These are phyloP conservation scores for Neolentinus lepideus DNA, from an alignment of 1,284 basidiomycete genomes.

Conservation along the genomic window DNA sequence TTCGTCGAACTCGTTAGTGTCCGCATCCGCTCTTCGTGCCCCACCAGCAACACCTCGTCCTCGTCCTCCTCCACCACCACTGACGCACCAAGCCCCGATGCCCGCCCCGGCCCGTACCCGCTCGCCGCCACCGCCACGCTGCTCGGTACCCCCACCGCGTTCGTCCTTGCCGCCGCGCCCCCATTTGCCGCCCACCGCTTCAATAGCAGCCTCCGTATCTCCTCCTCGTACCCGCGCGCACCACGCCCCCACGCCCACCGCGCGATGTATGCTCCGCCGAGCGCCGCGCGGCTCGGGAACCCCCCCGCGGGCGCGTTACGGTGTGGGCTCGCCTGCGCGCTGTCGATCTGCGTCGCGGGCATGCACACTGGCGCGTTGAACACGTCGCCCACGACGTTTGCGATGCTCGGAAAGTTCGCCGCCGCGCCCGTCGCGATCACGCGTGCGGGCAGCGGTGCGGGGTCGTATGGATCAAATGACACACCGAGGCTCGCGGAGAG, in stretches of 20 bases:
- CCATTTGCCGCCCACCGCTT: conserved; percentile 66
- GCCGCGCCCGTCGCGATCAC: conserved; percentile 68
- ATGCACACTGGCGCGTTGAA: conserved; percentile 74
- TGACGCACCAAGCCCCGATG: conserved; percentile 43
- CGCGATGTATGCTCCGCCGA: conserved; percentile 70
- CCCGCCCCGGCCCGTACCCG: conserved; percentile 32
- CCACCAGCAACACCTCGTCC: conserved; percentile 45
- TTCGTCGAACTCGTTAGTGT: conserved; percentile 32
- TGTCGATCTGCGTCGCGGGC: conserved; percentile 64
- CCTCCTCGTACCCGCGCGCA: conserved; percentile 59
- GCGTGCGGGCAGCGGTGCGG: conserved; percentile 50
- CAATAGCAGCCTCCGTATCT: conserved; percentile 57
- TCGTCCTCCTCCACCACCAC: conserved; percentile 71
- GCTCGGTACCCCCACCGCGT: conserved; percentile 35
- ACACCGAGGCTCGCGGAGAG: conserved; percentile 46
- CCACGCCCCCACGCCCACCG: conserved; percentile 73
- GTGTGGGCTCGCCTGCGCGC: conserved; percentile 63
- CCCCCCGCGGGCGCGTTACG: conserved; percentile 64
- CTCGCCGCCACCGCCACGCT: conserved; percentile 59
- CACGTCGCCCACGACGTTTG: conserved; percentile 69
- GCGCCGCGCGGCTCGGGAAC: conserved; percentile 56
- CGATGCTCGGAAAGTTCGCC: conserved; percentile 76
- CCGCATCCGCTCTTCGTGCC: conserved; percentile 27
- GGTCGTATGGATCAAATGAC: conserved; percentile 70
- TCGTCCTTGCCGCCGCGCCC: conserved; percentile 47